A percentile compares a stretch with the other conserved stretches of the same genome.
Evolutionary conservation across 2,329 filamentous ascomycete genomes (phyloP).

Genomic region (Cordyceps farinosa): DNA sequence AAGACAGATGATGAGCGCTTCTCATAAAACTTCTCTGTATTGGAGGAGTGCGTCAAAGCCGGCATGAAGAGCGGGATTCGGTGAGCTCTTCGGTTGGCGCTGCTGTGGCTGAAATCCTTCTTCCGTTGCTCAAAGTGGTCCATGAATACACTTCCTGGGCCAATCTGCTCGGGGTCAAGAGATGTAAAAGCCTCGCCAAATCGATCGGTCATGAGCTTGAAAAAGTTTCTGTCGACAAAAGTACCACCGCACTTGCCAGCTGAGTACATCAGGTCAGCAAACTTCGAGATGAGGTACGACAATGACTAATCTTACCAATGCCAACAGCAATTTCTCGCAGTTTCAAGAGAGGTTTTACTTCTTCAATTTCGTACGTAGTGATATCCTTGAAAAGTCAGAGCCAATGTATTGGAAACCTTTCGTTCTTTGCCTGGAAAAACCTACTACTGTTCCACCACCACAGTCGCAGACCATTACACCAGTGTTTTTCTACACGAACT

Average conservation of each 20-base stretch:
- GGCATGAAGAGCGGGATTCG: neutral
- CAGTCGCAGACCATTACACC: conserved; percentile 10
- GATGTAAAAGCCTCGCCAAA: conserved; percentile 19
- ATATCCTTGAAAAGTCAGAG: neutral
- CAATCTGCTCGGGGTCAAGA: conserved; percentile 12
- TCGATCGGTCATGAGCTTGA: conserved; percentile 15
- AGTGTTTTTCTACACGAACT: neutral
- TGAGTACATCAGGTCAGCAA: neutral
- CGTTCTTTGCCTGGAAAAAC: neutral
- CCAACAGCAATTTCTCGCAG: conserved; percentile 1
- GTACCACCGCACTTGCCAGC: conserved; percentile 20
- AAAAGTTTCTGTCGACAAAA: conserved; percentile 19
- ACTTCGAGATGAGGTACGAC: neutral
- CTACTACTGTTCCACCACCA: conserved; percentile 11
- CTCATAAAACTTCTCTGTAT: neutral
- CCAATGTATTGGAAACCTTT: neutral
- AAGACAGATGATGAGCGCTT: neutral
- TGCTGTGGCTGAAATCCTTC: conserved; percentile 20
- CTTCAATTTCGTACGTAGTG: conserved; percentile 1
- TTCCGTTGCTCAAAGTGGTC: conserved; percentile 20
- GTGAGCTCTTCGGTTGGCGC: neutral
- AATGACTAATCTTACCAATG: neutral
- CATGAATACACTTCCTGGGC: conserved; percentile 21
- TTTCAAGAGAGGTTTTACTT: neutral
- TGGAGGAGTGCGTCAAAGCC: accelerated